Percentiles rank a stretch among this genome's conserved stretches.
Evolutionary conservation across 2,329 filamentous ascomycete species (phyloP).

Genomic region (Colletotrichum kahawae): DNA sequence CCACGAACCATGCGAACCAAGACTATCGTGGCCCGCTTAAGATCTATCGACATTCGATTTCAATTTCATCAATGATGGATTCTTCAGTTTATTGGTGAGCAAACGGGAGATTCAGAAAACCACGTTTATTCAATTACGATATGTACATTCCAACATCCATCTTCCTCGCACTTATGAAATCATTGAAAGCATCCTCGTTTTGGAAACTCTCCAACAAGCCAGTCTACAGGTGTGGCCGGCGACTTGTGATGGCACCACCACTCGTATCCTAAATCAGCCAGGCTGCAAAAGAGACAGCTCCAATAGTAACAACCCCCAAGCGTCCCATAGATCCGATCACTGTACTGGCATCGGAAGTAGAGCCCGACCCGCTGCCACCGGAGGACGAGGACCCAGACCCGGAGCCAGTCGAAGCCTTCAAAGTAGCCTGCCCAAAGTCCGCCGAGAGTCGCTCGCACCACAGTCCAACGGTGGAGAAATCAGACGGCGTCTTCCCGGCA

Average conservation of each 20-base stretch:
- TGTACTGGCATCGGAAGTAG: background rate
- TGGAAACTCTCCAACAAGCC: background rate
- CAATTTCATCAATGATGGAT: fast-evolving
- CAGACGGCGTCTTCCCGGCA: conserved; percentile 26
- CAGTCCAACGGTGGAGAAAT: conserved; percentile 13
- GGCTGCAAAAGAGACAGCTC: background rate
- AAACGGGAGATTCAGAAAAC: background rate
- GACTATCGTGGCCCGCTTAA: background rate
- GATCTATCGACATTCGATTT: background rate
- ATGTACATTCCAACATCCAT: background rate
- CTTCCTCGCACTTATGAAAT: background rate
- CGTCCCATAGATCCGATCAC: background rate
- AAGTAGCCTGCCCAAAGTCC: background rate
- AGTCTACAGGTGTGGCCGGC: background rate
- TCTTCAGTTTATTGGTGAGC: background rate
- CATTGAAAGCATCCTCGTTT: background rate
- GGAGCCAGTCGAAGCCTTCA: background rate
- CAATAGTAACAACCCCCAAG: background rate
- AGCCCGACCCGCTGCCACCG: background rate
- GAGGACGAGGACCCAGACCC: background rate
- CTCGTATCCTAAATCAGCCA: background rate
- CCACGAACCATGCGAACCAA: background rate
- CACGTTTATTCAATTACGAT: background rate
- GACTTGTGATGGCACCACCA: background rate
- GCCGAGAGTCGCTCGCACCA: background rate